A percentile compares a stretch with the other conserved stretches of the same genome.
These are phyloP conservation scores for Epichloe amarillans DNA, from an alignment of 2,329 filamentous ascomycete species.

Conservation along the genomic window DNA sequence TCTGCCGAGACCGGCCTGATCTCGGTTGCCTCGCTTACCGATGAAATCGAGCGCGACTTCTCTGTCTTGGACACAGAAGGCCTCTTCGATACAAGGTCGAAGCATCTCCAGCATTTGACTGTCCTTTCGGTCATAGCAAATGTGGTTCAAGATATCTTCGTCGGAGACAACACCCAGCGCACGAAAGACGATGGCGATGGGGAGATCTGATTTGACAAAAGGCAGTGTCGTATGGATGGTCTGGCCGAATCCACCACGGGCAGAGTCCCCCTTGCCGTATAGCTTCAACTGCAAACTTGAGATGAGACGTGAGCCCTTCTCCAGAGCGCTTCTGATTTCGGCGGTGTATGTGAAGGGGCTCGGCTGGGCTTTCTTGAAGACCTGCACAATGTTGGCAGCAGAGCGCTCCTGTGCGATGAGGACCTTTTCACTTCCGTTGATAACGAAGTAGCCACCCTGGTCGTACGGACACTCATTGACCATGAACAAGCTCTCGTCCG, in stretches of 20 bases:
- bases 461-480: conserved; percentile 97
- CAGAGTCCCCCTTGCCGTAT: conserved; percentile 73
- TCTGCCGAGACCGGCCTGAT: conserved; percentile 49
- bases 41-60: conserved; percentile 93
- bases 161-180: conserved; percentile 93
- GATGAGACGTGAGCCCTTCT: conserved; percentile 90
- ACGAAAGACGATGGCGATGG: conserved; percentile 89
- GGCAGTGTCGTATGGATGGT: conserved; percentile 85
- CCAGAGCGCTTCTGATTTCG: conserved; percentile 89
- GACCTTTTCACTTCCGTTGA: conserved; percentile 98
- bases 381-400: conserved; percentile 96
- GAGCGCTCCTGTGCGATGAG: conserved; percentile 95
- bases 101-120: conserved; percentile 96
- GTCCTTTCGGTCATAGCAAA: conserved; percentile 90
- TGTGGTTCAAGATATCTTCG: conserved; percentile 94
- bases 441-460: conserved; percentile 96
- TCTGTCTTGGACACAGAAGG: conserved; percentile 88
- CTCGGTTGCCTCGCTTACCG: conserved; percentile 68
- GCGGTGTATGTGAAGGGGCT: conserved; percentile 86
- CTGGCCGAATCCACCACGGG: conserved; percentile 63
- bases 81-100: conserved; percentile 93
- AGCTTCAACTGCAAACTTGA: conserved; percentile 87
- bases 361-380: conserved; percentile 94
- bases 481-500: conserved; percentile 74
- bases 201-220: conserved; percentile 87